Conservation (phyloP, 140 eudicot genomes). For the Eryngium alpinum region DNA sequence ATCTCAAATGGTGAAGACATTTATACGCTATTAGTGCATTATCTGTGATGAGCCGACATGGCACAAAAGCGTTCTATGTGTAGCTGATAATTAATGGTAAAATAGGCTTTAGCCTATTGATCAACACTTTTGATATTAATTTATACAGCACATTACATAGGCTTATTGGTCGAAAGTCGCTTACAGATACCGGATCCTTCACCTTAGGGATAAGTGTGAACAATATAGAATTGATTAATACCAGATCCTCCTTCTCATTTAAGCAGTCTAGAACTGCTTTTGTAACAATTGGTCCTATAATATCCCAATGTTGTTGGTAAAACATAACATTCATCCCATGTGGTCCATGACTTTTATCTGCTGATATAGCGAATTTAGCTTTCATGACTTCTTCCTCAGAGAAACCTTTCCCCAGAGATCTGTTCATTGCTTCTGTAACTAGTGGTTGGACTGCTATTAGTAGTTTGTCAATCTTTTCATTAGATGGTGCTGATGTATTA, state of each 20-base stretch:
- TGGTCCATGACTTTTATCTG: not conserved
- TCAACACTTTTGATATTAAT: not conserved
- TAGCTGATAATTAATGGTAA: not conserved
- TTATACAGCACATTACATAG: not conserved
- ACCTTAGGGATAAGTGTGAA: no score
- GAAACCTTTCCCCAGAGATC: not conserved
- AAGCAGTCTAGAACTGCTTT: no score
- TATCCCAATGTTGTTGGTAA: no score
- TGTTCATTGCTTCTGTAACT: not conserved
- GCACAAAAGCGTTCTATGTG: not conserved
- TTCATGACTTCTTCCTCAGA: not conserved
- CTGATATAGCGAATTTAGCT: not conserved
- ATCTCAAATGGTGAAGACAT: no score
- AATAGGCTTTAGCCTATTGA: no score
- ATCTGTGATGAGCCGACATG: no score
- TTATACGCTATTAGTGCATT: no score
- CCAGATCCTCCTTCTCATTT: no score
- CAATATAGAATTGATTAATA: no score
- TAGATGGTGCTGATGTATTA: not conserved
- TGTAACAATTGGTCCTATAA: no score
- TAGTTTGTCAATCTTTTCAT: not conserved
- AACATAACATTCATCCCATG: not conserved
- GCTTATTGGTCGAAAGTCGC: not conserved
- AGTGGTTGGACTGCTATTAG: not conserved
- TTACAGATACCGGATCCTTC: not conserved